These are phyloP conservation scores for Taphrina populina DNA, from an alignment of 1,139 yeast genomes.

Conservation along the genomic window DNA sequence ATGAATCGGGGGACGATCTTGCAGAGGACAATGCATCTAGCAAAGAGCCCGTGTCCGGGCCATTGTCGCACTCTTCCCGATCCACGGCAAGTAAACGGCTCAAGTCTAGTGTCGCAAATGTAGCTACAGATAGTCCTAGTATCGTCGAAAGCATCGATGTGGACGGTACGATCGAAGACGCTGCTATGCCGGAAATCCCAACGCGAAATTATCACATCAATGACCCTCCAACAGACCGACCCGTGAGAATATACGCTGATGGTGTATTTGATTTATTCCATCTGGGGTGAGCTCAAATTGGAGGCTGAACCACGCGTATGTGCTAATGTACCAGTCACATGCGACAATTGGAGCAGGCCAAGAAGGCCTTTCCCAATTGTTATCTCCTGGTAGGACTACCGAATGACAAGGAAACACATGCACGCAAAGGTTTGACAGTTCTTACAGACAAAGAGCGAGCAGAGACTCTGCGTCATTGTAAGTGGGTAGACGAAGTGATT, in stretches of 20 bases:
- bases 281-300: slow-evolving; percentile 53
- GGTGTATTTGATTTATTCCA: slow-evolving; percentile 97
- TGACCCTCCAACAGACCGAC: slow-evolving; percentile 79
- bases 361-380: slow-evolving; percentile 84
- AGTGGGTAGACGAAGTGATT: slow-evolving; percentile 96
- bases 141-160: not conserved
- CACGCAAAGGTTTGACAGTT: slow-evolving; percentile 88
- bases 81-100: not conserved
- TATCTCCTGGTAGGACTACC: slow-evolving; percentile 89
- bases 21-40: not conserved
- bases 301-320: not conserved
- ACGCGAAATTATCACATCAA: slow-evolving; percentile 51
- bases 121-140: not conserved
- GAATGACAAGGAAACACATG: slow-evolving; percentile 84
- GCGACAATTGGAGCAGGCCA: slow-evolving; percentile 95
- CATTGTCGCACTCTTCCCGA: no score
- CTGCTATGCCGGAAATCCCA: slow-evolving; percentile 13
- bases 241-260: slow-evolving; percentile 90
- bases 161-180: slow-evolving; percentile 20
- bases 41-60: not conserved
- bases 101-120: slow-evolving; percentile 3
- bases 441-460: slow-evolving; percentile 81
- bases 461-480: slow-evolving; percentile 85
- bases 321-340: slow-evolving; percentile 54
- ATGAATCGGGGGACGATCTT: slow-evolving; percentile 19